Base-by-base conservation (phyloP, 169 alveolate species). In the Plasmodium gonderi region DNA sequence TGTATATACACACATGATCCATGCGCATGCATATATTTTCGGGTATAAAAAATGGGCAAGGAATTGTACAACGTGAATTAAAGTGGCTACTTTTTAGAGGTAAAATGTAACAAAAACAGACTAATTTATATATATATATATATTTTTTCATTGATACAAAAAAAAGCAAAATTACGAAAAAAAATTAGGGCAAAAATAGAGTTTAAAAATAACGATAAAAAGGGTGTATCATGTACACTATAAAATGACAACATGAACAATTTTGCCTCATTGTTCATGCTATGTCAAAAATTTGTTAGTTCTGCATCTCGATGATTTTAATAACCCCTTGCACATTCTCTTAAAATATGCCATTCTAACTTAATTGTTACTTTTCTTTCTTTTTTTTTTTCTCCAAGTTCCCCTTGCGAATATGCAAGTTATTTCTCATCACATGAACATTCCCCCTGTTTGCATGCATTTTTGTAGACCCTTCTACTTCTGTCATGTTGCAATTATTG, bases 101-200 rank as follows among this genome's bases (percentile, higher is more conserved):
- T 23, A 60, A 60, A 20, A 60, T n/a, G n/a, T n/a, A 60, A 36
- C 40, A n/a, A 60, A 20, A 60, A 60, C 17, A 60, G 26, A 23
- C 40, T 7, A 60, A 9, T 14, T 29, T 23, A 60, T 60, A 60
- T 3, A 6, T n/a, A 29, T 60, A 23, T 60, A 23, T 20, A 29
- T 60, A 8, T 36, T 14, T 60, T 60, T 60, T 60, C 26, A 60
- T 23, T 60, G 72, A 23, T 60, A 20, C 26, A 60, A 23, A 60
- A 60, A 60, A n/a, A n/a, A n/a, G n/a, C n/a, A n/a, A n/a, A 60
- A 60, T 60, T n/a, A 60, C 72, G 26, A 60, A 60, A 60, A 51
- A 60, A 60, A 60, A 60, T 17, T 29, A 23, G 33, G 72, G 72
- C 36, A 60, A 60, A 60, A 60, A 5, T 60, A 60, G 26, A 23